These are phyloP conservation scores for Cyamopsis tetragonoloba DNA, from an alignment of 306 rosid species.

Conservation along the genomic window DNA sequence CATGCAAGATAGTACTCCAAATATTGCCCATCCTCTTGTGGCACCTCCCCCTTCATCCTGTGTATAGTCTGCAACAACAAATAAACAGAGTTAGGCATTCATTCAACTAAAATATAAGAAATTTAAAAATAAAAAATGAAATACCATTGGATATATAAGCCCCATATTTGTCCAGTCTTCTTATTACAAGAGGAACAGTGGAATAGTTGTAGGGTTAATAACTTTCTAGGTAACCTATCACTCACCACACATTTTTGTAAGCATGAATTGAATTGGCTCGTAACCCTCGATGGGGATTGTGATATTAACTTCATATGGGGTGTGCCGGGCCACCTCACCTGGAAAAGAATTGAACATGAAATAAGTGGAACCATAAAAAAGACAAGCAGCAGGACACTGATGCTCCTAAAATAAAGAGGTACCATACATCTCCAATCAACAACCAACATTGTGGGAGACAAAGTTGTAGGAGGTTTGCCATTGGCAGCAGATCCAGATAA, in stretches of 20 bases:
- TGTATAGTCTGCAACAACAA: constrained; percentile 56
- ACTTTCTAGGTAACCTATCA: constrained; percentile 6
- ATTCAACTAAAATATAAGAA: constrained; percentile 1
- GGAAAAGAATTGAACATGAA: constrained; percentile 32
- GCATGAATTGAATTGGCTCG: constrained; percentile 72
- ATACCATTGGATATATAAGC: neutral
- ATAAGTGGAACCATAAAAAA: constrained; percentile 4
- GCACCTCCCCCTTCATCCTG: constrained; percentile 54
- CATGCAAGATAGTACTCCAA: constrained; percentile 95
- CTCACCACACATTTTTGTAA: constrained; percentile 87
- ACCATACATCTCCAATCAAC: constrained; percentile 93
- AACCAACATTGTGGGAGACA: constrained; percentile 77
- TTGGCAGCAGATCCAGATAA: constrained; percentile 75
- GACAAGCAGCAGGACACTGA: constrained; percentile 19
- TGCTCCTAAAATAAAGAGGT: constrained; percentile 19
- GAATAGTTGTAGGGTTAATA: neutral
- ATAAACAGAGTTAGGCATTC: constrained; percentile 22
- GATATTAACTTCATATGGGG: constrained; percentile 69
- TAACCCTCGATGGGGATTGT: constrained; percentile 78
- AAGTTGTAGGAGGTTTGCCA: constrained; percentile 81
- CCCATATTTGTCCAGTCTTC: constrained; percentile 4
- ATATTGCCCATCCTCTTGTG: constrained; percentile 78
- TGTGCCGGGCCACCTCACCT: constrained; percentile 60
- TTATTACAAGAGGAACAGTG: neutral
- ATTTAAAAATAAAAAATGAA: neutral